Evolutionary conservation across 805 yeast genomes (phyloP), one percentile per base, ranked within the genome.

Genomic region (Sungouiozyma intestinalis): DNA sequence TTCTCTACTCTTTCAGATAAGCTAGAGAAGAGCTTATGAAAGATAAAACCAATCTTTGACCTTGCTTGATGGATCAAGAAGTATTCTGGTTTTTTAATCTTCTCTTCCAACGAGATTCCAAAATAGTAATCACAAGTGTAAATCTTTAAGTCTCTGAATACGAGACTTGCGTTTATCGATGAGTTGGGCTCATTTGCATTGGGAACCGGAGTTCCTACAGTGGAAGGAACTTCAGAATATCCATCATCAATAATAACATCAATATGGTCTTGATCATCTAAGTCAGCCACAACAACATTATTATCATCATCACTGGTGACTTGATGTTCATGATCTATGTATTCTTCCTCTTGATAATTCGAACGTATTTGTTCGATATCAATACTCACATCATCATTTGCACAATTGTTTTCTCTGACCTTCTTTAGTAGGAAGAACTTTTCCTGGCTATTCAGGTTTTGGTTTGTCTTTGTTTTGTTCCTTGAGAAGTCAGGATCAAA

Each of bases 401-500:
- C 71, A 39, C 62, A 51, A 29, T 50, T 58, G 1, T 60, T 53
- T 8, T 58, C 62, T 42, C 68, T 62, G 9, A 67, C 45, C n/a
- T 64, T 63, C 33, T 62, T 65, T 41, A 68, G 40, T 39, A 47
- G 20, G 15, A 43, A 16, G 4, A 47, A 24, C 18, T 40, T 47
- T 16, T 47, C 48, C 17, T 42, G 43, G 16, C 45, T 45, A 1
- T 43, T 36, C 7, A 49, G 27, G 13, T 46, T 45, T 13, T 40
- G 39, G 8, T 19, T 34, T 5, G 53, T 44, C 11, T 46, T 48
- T 33, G 48, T 45, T 14, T 35, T 35, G 32, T 35, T 46, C 36
- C 50, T 75, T 36, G 71, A 68, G 50, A 68, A 81, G 13, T 79
- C 76, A 0, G 94, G 85, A 55, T 86, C 95, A 51, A 84, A 75